A percentile compares a stretch with the other conserved stretches of the same genome.
Evolutionary conservation across 2,329 filamentous ascomycete genomes (phyloP).

Genomic region (Trichocomaceae sp.): DNA sequence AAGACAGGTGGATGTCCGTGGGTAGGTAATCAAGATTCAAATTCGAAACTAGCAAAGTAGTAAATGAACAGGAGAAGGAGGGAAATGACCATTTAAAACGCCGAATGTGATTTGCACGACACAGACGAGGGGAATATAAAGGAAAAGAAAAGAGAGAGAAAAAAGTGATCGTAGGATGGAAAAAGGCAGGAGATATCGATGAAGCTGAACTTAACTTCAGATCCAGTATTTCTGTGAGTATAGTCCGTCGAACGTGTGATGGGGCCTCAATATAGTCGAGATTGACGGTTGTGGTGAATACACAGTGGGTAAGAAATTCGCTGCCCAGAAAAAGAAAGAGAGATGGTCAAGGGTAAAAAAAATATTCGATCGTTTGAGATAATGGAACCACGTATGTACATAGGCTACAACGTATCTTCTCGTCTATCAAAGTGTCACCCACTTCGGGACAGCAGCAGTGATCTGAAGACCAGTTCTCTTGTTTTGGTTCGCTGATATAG

Average conservation of each 20-base stretch:
- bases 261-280: too few species aligned
- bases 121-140: not conserved
- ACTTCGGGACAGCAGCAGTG: not conserved
- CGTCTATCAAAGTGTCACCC: not conserved
- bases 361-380: not conserved
- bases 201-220: too few species aligned
- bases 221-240: too few species aligned
- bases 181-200: too few species aligned
- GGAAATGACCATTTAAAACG: not conserved
- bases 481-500: conserved; percentile 2
- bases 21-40: not conserved
- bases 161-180: too few species aligned
- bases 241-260: too few species aligned
- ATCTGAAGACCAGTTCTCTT: conserved; percentile 2
- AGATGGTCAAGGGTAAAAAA: not conserved
- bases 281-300: too few species aligned
- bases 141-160: not conserved
- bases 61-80: not conserved
- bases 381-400: not conserved
- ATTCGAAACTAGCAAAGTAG: not conserved
- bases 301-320: too few species aligned
- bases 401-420: not conserved
- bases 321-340: not conserved
- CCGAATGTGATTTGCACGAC: not conserved
- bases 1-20: too few species aligned